Percentiles rank a stretch among this genome's conserved stretches.
These are phyloP conservation scores for Alisma plantagoaquatica DNA, from an alignment of 106 monocot species.

Conservation along the genomic window DNA sequence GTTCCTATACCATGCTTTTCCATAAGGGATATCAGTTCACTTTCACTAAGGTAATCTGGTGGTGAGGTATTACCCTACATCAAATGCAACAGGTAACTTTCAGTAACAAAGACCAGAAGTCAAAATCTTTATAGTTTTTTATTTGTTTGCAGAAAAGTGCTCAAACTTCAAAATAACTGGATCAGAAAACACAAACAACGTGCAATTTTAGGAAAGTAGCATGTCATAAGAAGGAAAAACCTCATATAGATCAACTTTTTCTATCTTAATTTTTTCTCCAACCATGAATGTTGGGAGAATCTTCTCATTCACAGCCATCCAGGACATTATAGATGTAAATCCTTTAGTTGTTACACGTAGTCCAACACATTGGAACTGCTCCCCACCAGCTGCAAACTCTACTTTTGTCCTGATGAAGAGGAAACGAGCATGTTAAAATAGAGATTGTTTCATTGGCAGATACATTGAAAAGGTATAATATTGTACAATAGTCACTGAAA, in stretches of 20 bases:
- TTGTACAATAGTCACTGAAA: neutral
- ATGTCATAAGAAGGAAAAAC: slow-evolving; percentile 11
- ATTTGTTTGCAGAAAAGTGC: no score
- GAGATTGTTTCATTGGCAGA: no score
- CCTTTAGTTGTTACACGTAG: slow-evolving; percentile 71
- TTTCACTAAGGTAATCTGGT: slow-evolving; percentile 97
- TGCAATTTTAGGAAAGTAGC: neutral
- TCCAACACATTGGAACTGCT: slow-evolving; percentile 65
- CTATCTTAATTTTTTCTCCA: slow-evolving; percentile 61
- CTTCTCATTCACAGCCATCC: slow-evolving; percentile 84
- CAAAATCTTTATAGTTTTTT: no score
- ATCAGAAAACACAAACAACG: slow-evolving; percentile 4
- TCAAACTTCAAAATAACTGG: slow-evolving; percentile 4
- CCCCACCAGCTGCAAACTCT: slow-evolving; percentile 64
- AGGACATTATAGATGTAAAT: slow-evolving; percentile 98
- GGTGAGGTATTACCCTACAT: slow-evolving; percentile 86
- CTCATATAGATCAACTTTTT: slow-evolving; percentile 82
- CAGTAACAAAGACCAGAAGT: no score
- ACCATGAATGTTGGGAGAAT: slow-evolving; percentile 59
- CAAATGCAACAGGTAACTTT: no score
- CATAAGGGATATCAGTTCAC: slow-evolving; percentile 96
- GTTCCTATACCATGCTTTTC: slow-evolving; percentile 98
- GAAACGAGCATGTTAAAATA: no score
- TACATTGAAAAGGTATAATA: slow-evolving; percentile 10
- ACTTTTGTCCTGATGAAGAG: slow-evolving; percentile 84